These are phyloP conservation scores for Pseudonitzschia pungens DNA, from an alignment of 108 stramenopile species.

Conservation along the genomic window DNA sequence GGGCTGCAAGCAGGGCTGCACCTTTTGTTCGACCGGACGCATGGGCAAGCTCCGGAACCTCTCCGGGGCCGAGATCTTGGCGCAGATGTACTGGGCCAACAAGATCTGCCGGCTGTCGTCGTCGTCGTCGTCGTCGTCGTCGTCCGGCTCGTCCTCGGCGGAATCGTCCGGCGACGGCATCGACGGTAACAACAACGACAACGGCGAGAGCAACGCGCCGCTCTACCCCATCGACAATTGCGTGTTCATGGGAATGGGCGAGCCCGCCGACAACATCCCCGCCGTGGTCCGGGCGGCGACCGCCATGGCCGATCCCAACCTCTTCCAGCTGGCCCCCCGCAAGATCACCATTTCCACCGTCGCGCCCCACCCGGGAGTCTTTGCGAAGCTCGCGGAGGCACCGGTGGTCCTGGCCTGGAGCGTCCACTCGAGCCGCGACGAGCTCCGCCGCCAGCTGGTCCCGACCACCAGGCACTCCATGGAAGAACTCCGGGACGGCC, in stretches of 20 bases:
- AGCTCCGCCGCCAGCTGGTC: slow-evolving; percentile 63
- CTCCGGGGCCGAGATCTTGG: slow-evolving; percentile 69
- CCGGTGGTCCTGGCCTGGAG: slow-evolving; percentile 75
- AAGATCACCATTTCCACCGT: slow-evolving; percentile 86
- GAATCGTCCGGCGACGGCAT: no score
- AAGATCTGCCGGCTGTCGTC: slow-evolving; percentile 43
- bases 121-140: neutral
- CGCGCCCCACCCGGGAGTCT: slow-evolving; percentile 63
- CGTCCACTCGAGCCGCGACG: slow-evolving; percentile 74
- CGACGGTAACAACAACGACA: slow-evolving; percentile 1
- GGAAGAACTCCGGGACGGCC: slow-evolving; percentile 66
- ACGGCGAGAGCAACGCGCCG: neutral
- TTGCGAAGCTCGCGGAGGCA: slow-evolving; percentile 39
- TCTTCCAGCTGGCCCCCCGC: slow-evolving; percentile 54
- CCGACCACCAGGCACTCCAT: slow-evolving; percentile 77
- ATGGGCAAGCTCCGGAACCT: slow-evolving; percentile 81
- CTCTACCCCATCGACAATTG: slow-evolving; percentile 55
- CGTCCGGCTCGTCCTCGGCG: no score
- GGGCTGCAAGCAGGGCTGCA: slow-evolving; percentile 85
- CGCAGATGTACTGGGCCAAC: slow-evolving; percentile 71
- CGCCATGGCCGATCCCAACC: slow-evolving; percentile 43
- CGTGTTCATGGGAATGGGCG: slow-evolving; percentile 92
- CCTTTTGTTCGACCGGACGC: slow-evolving; percentile 83
- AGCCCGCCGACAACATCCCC: slow-evolving; percentile 70
- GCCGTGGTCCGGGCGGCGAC: slow-evolving; percentile 49